Evolutionary conservation across 2,329 filamentous ascomycete species (phyloP).

Genomic region (Blastomyces percursus): DNA sequence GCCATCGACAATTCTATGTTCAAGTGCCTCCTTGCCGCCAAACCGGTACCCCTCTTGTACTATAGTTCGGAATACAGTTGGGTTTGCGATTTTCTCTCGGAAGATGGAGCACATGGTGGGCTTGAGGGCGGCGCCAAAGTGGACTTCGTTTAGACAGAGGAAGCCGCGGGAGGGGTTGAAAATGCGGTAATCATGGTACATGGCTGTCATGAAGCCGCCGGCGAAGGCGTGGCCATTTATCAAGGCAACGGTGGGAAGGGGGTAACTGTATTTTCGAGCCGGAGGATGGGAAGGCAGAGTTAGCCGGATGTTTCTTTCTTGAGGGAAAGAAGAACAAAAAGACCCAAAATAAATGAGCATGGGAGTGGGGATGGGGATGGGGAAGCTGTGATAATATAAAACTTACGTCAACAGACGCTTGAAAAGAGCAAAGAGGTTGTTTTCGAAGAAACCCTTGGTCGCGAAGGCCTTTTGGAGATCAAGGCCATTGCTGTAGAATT

Average conservation of each 20-base stretch:
- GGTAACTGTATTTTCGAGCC: constrained; percentile 40
- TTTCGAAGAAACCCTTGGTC: constrained; percentile 51
- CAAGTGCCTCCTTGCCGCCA: constrained; percentile 50
- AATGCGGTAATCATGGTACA: constrained; percentile 74
- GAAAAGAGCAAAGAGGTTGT: constrained; percentile 54
- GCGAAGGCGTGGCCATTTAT: constrained; percentile 74
- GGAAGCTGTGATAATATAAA: constrained; percentile 12
- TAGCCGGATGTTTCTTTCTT: background rate
- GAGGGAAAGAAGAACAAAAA: background rate
- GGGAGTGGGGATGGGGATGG: background rate
- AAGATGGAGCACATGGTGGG: constrained; percentile 66
- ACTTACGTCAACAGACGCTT: constrained; percentile 48
- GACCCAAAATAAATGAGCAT: background rate
- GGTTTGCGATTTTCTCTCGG: constrained; percentile 51
- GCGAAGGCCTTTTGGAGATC: constrained; percentile 57
- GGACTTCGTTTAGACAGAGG: constrained; percentile 69
- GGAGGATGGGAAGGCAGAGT: background rate
- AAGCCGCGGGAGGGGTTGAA: constrained; percentile 62
- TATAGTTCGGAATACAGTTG: constrained; percentile 48
- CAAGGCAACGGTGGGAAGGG: constrained; percentile 72
- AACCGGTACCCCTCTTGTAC: constrained; percentile 66
- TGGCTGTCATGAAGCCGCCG: constrained; percentile 67
- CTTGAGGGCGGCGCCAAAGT: constrained; percentile 65
- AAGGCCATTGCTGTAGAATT: constrained; percentile 79
- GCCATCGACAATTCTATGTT: constrained; percentile 57